These are phyloP conservation scores for Manihot esculenta DNA, from an alignment of 441 rosid genomes.

Conservation along the genomic window DNA sequence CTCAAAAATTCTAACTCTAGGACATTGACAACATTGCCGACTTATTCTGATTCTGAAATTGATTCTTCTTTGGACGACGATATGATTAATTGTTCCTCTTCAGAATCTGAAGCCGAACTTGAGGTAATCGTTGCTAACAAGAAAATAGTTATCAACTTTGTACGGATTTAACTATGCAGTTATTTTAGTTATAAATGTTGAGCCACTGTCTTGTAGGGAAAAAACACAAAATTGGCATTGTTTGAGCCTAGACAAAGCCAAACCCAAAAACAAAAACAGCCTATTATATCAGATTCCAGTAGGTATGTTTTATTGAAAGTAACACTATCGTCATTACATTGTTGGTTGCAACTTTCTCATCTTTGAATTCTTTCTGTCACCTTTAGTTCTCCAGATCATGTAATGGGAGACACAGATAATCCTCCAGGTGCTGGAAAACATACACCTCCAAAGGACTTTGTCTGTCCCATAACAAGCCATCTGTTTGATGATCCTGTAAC, in stretches of 20 bases:
- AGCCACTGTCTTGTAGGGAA: constrained; percentile 45
- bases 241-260: constrained; percentile 29
- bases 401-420: constrained; percentile 48
- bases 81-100: constrained; percentile 23
- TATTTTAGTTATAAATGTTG: constrained; percentile 20
- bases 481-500: constrained; percentile 70
- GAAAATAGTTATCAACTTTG: constrained; percentile 15
- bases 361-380: constrained; percentile 28
- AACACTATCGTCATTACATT: constrained; percentile 15
- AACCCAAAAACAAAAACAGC: constrained; percentile 35
- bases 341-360: constrained; percentile 23
- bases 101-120: constrained; percentile 41
- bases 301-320: constrained; percentile 36
- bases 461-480: constrained; percentile 71
- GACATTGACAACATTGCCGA: constrained; percentile 18
- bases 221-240: constrained; percentile 38
- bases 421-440: constrained; percentile 45
- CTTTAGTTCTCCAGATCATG: constrained; percentile 35
- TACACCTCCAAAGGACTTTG: constrained; percentile 65
- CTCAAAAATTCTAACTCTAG: constrained; percentile 13
- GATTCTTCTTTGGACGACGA: constrained; percentile 31
- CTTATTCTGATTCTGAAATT: constrained; percentile 39
- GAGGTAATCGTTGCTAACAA: constrained; percentile 47
- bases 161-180: constrained; percentile 39
- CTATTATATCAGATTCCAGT: constrained; percentile 37